A percentile compares a stretch with the other conserved stretches of the same genome.
Conservation (phyloP, 306 rosid genomes). For the Quercus alba region DNA sequence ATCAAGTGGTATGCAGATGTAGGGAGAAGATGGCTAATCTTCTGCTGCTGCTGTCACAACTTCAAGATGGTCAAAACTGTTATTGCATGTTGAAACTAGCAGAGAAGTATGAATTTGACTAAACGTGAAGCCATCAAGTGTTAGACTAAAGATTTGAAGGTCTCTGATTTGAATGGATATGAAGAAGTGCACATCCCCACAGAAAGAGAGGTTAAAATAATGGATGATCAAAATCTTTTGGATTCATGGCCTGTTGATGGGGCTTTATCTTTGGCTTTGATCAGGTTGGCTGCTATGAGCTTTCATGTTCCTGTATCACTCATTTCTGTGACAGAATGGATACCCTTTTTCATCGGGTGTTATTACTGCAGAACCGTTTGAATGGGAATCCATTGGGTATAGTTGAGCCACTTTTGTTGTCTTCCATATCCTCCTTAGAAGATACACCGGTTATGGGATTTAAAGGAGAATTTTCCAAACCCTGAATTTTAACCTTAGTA, state of each 20-base stretch:
- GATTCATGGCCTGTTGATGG: slow-evolving; percentile 75
- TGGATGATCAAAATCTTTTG: slow-evolving; percentile 76
- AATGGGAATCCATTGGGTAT: neutral
- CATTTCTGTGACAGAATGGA: slow-evolving; percentile 74
- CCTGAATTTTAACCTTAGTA: too few relatives aligned
- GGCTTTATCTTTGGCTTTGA: slow-evolving; percentile 17
- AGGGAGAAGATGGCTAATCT: slow-evolving; percentile 83
- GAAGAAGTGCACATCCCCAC: slow-evolving; percentile 34
- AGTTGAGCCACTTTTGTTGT: too few relatives aligned
- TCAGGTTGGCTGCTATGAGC: slow-evolving; percentile 79
- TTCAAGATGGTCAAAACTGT: slow-evolving; percentile 74
- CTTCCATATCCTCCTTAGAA: too few relatives aligned
- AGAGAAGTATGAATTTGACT: slow-evolving; percentile 75
- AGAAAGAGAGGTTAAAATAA: slow-evolving; percentile 82
- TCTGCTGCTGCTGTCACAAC: slow-evolving; percentile 82
- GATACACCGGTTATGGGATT: too few relatives aligned
- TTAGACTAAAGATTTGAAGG: slow-evolving; percentile 81
- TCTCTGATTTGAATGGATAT: slow-evolving; percentile 52
- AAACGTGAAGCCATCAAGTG: slow-evolving; percentile 70
- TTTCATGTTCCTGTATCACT: slow-evolving; percentile 53
- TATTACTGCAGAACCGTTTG: slow-evolving; percentile 51
- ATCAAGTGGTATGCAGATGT: slow-evolving; percentile 87
- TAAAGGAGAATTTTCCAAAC: too few relatives aligned
- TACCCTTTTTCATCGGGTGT: slow-evolving; percentile 56
- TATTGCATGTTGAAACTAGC: slow-evolving; percentile 87